Percentiles rank a stretch among this genome's conserved stretches.
Conservation (phyloP, 192 early-diverging fungal species). For the Rhizophagus clarus region DNA sequence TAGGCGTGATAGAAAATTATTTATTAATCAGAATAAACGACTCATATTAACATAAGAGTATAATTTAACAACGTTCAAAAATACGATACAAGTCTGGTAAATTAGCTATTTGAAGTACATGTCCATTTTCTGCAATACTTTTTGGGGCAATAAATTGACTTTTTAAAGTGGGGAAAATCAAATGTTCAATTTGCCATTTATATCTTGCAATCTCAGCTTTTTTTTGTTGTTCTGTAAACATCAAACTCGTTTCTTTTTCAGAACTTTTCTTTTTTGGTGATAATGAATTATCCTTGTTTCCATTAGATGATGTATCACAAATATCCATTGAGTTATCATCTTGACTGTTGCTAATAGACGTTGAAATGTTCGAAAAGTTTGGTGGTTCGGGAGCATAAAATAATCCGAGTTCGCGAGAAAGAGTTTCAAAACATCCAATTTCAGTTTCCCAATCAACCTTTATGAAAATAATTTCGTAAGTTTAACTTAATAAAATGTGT, state of each 20-base stretch:
- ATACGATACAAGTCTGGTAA: slow-evolving; percentile 91
- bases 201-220: slow-evolving; percentile 45
- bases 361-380: slow-evolving; percentile 24
- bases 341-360: slow-evolving; percentile 1
- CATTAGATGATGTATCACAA: neutral
- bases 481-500: neutral
- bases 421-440: slow-evolving; percentile 77
- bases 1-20: too few species aligned
- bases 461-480: neutral
- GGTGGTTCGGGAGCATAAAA: slow-evolving; percentile 65
- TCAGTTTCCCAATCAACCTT: slow-evolving; percentile 86
- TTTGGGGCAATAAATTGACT: slow-evolving; percentile 69
- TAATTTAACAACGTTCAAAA: slow-evolving; percentile 92
- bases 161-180: slow-evolving; percentile 83
- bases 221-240: slow-evolving; percentile 18
- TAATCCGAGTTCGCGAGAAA: slow-evolving; percentile 68
- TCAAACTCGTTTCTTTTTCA: neutral
- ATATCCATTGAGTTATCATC: neutral
- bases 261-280: slow-evolving; percentile 31
- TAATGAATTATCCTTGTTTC: slow-evolving; percentile 16
- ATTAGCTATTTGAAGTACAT: slow-evolving; percentile 76
- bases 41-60: too few species aligned
- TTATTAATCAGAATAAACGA: too few species aligned
- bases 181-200: slow-evolving; percentile 69
- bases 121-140: slow-evolving; percentile 57